Base-by-base conservation (phyloP, 2,329 filamentous ascomycete genomes). In the Neoscytalidium dimidiatum region DNA sequence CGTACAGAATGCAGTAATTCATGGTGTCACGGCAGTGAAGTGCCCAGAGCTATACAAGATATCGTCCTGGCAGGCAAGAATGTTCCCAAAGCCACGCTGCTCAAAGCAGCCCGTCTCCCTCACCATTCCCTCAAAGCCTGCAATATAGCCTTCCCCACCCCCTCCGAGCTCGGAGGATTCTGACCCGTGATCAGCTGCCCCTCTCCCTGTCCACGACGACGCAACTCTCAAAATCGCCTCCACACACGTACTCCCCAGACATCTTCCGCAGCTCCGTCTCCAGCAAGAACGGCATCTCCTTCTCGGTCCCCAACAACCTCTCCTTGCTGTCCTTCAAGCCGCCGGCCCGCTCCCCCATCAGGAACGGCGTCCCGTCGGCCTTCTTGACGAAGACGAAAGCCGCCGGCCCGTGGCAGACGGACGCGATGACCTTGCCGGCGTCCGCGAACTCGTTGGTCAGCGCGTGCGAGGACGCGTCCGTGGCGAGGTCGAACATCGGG, bases 321-420 rank as follows among this genome's bases (percentile, higher is more conserved):
- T 44, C 41, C 3, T 44, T 17, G 41, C 41, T 44, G 17, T 44
- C 41, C 41, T 44, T 44, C 41, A 44, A 44, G 11, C 41, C 41
- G 17, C 11, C n/a, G 11, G n/a, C 41, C n/a, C n/a, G 13, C 6
- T 9, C 41, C 4, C 41, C 41, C 41, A 14, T 44, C 41, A 44
- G 17, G 17, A 44, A 44, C 41, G 41, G 41, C 13, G 41, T 44
- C 2, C 33, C 33, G 3, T 35, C 33, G 8, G 33, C 21, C 82
- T 71, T 70, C 41, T 82, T 85, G 38, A 85, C 88, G 69, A 88
- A 83, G 56, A 83, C 80, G 17, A 92, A 80, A 13, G 84, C 89
- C 3, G 85, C 85, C 2, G 89, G 87, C 5, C 88, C 89, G 77
- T 92, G 89, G 80, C 89, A 91, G 51, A 92, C 88, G 3, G 89